Evolutionary conservation across 176 grass and related monocot genomes (phyloP).

Genomic region (Oryza coarctata): DNA sequence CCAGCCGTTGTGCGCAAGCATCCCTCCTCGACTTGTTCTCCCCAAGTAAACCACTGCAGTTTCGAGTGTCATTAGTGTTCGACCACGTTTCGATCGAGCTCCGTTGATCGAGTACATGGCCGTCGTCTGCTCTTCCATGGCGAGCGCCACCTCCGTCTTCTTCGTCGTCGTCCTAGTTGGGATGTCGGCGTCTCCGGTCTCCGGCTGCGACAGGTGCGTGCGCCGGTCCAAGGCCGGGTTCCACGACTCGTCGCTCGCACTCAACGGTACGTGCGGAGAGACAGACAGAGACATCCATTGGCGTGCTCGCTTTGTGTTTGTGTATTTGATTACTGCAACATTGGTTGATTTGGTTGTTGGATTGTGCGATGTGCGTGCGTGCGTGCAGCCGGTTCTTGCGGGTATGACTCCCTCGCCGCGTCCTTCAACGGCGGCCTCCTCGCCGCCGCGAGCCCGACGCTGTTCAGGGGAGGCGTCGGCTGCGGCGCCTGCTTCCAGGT

Average conservation of each 20-base stretch:
- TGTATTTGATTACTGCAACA: not conserved
- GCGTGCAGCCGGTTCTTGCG: conserved; percentile 65
- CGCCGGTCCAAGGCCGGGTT: conserved; percentile 47
- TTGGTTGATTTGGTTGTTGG: not conserved
- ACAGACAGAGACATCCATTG: not conserved
- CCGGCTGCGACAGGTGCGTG: conserved; percentile 55
- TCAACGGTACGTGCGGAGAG: conserved; percentile 37
- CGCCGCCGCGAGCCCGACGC: conserved; percentile 47
- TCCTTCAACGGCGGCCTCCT: conserved; percentile 52
- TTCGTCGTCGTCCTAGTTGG: not conserved
- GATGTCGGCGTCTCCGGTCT: not conserved
- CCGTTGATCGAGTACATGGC: conserved; percentile 20
- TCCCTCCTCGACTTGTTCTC: not conserved
- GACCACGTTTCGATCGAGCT: not conserved
- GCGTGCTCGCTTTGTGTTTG: no score
- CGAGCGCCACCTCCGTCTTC: not conserved
- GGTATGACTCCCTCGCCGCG: conserved; percentile 59
- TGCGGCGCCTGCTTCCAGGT: conserved; percentile 83
- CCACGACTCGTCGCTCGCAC: conserved; percentile 39
- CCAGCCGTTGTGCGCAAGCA: not conserved
- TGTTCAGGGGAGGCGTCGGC: conserved; percentile 62
- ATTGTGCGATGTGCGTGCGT: not conserved
- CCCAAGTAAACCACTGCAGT: not conserved
- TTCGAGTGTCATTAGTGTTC: not conserved
- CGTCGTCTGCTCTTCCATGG: not conserved